Conservation (phyloP, 1,139 yeast species). For the Candida pseudocylindracea region DNA sequence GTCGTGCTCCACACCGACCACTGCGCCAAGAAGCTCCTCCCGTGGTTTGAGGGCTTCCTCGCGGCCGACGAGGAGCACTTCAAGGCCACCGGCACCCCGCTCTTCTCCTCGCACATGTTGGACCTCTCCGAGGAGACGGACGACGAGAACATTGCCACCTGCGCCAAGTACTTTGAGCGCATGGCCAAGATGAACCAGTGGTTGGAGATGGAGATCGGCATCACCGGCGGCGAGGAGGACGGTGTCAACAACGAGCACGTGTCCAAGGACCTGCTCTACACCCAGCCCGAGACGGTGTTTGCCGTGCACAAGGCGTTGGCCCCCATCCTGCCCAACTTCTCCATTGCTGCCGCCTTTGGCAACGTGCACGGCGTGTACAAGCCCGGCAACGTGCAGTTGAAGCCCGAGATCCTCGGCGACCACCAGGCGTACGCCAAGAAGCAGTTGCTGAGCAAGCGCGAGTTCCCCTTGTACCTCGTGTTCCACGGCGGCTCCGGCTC, state of each 20-base stretch:
- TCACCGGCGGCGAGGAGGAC: conserved; percentile 99
- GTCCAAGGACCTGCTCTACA: conserved; percentile 71
- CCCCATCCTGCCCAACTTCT: conserved; percentile 92
- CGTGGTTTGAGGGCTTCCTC: conserved; percentile 98
- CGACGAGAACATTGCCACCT: conserved; percentile 83
- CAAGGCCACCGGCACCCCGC: conserved; percentile 73
- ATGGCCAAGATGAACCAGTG: conserved; percentile 90
- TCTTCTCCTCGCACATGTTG: conserved; percentile 97
- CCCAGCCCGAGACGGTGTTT: conserved; percentile 89
- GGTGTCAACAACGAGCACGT: conserved; percentile 98
- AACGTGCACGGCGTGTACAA: conserved; percentile 99
- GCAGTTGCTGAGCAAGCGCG: conserved; percentile 27
- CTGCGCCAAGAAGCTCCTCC: conserved; percentile 95
- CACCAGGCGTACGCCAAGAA: conserved; percentile 77
- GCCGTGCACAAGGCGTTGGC: conserved; percentile 76
- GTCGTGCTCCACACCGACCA: conserved; percentile 96
- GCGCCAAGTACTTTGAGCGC: conserved; percentile 89
- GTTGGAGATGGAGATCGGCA: conserved; percentile 99
- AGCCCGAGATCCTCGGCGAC: conserved; percentile 85
- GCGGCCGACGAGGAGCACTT: conserved; percentile 89
- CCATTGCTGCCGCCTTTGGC: conserved; percentile 99
- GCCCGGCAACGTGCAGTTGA: conserved; percentile 94
- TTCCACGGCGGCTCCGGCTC: conserved; percentile 99
- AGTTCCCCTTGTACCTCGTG: conserved; percentile 82
- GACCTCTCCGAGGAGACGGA: conserved; percentile 95